Conservation (phyloP, 176 grass and related monocot genomes). For the Ensete ventricosum region DNA sequence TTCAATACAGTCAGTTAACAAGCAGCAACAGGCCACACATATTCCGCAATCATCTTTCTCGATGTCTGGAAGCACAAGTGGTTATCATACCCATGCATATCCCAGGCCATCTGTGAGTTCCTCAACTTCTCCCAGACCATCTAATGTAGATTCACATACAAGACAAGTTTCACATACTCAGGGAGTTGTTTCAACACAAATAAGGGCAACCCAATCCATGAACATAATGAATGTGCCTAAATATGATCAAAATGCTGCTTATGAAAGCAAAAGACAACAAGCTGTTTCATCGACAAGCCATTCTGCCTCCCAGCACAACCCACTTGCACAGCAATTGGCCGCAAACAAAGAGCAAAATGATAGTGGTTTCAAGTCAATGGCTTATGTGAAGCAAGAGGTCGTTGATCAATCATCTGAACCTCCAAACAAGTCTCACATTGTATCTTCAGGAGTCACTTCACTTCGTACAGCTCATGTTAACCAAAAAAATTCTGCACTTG, state of each 20-base stretch:
- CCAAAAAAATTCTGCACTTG: slow-evolving; percentile 36
- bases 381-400: slow-evolving; percentile 51
- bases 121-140: slow-evolving; percentile 39
- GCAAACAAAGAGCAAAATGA: slow-evolving; percentile 48
- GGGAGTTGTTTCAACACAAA: slow-evolving; percentile 32
- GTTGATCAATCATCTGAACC: slow-evolving; percentile 32
- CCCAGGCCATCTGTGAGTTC: slow-evolving; percentile 35
- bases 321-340: slow-evolving; percentile 33
- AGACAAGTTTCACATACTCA: slow-evolving; percentile 33
- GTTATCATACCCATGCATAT: slow-evolving; percentile 40
- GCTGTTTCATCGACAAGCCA: slow-evolving; percentile 10
- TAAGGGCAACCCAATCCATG: slow-evolving; percentile 17
- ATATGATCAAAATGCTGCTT: slow-evolving; percentile 12
- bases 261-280: slow-evolving; percentile 17
- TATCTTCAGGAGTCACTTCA: slow-evolving; percentile 14
- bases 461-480: slow-evolving; percentile 39
- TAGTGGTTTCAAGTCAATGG: slow-evolving; percentile 30
- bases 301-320: slow-evolving; percentile 25
- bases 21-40: slow-evolving; percentile 43
- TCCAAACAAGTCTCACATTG: slow-evolving; percentile 14
- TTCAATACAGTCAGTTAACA: slow-evolving; percentile 16
- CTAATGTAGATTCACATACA: slow-evolving; percentile 35
- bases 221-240: slow-evolving; percentile 17
- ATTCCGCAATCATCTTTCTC: slow-evolving; percentile 50
- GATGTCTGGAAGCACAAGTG: slow-evolving; percentile 44